phyloP scores from a whole-genome alignment of 2,329 filamentous ascomycete species.

The Aureobasidium pullulans region DNA sequence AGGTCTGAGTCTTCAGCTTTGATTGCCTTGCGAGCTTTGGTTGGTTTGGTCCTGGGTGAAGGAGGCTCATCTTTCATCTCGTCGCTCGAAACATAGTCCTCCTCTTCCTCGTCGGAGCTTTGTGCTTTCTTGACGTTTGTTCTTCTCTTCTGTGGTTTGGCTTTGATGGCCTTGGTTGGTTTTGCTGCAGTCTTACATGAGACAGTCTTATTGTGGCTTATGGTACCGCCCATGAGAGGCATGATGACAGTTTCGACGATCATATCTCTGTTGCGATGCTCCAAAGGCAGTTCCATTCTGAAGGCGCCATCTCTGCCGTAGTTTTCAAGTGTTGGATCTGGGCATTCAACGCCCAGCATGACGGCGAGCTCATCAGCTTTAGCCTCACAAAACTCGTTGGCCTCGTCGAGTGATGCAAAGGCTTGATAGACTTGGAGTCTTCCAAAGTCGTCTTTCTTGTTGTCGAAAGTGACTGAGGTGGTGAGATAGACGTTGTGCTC shows the following conservation, averaged over 20 bases:
- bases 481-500: constrained; percentile 10
- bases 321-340: not conserved
- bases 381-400: not conserved
- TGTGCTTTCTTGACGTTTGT: not conserved
- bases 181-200: not conserved
- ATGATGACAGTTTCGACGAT: not conserved
- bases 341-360: not conserved
- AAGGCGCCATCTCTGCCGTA: not conserved
- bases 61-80: not conserved
- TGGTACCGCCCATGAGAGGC: constrained; percentile 1
- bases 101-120: not conserved
- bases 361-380: not conserved
- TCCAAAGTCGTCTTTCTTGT: not conserved
- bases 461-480: not conserved
- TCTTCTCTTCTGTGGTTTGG: not conserved
- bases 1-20: not conserved
- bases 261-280: not conserved
- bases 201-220: not conserved
- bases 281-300: not conserved
- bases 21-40: not conserved
- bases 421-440: constrained; percentile 8
- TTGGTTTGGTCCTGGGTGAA: not conserved
- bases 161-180: not conserved
- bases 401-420: constrained; percentile 4
- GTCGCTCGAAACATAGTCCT: not conserved